Conservation (phyloP, 2,329 filamentous ascomycete species). For the Sclerotinia borealis region DNA sequence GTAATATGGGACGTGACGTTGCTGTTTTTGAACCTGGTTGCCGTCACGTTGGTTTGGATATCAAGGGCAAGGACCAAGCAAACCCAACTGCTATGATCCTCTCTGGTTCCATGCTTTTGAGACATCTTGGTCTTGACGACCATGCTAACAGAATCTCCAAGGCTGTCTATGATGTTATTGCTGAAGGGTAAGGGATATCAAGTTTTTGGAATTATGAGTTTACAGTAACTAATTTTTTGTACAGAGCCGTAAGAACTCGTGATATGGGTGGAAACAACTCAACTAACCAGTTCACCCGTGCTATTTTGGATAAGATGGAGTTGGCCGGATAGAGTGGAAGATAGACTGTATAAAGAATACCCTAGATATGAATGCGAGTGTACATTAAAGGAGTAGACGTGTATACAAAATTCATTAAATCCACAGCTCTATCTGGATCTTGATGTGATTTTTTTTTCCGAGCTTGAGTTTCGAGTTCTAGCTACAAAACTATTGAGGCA, state of each 20-base stretch:
- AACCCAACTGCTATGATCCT: conserved; percentile 96
- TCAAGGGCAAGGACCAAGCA: conserved; percentile 99
- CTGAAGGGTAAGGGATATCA: conserved; percentile 68
- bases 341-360: conserved; percentile 26
- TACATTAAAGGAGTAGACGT: conserved; percentile 24
- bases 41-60: conserved; percentile 98
- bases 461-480: not conserved
- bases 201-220: not conserved
- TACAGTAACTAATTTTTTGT: conserved; percentile 29
- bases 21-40: conserved; percentile 98
- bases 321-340: conserved; percentile 27
- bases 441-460: not conserved
- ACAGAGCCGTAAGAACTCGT: conserved; percentile 76
- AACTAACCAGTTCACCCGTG: conserved; percentile 91
- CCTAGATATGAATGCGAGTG: conserved; percentile 18
- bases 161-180: conserved; percentile 71
- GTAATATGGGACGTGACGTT: conserved; percentile 98
- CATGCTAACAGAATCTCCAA: conserved; percentile 98
- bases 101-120: conserved; percentile 92
- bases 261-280: conserved; percentile 92
- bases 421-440: not conserved
- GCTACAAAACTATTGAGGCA: not conserved
- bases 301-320: conserved; percentile 96
- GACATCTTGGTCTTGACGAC: conserved; percentile 94
- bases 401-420: conserved; percentile 23